phyloP scores from a whole-genome alignment of 208 protist species.

The Sergeia podlipaevii region DNA sequence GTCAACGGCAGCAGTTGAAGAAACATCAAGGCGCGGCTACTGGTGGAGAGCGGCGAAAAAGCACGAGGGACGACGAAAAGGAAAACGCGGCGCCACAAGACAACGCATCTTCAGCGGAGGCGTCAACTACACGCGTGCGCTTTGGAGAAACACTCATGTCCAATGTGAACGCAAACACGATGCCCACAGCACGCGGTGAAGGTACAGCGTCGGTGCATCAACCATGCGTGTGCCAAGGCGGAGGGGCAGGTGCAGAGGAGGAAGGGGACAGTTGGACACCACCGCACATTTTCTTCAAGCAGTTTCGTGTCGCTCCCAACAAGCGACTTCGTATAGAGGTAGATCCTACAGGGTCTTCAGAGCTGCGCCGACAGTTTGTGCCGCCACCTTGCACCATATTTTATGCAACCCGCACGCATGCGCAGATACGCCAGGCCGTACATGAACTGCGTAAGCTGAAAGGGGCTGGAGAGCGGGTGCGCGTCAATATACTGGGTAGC shows the following conservation, averaged over 20 bases:
- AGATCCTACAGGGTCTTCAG: slow-evolving; percentile 32
- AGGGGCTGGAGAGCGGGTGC: slow-evolving; percentile 16
- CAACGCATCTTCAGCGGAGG: no score
- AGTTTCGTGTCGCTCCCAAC: slow-evolving; percentile 30
- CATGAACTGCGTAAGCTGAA: slow-evolving; percentile 88
- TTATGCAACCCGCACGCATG: slow-evolving; percentile 96
- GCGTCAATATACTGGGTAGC: slow-evolving; percentile 93
- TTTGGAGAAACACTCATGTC: neutral
- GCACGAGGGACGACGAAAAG: no score
- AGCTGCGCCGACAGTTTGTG: slow-evolving; percentile 48
- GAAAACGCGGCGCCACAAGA: no score
- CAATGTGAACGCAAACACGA: neutral
- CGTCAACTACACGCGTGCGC: no score
- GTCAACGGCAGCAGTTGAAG: neutral
- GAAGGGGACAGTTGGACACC: slow-evolving; percentile 25
- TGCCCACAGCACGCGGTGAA: neutral
- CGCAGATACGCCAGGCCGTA: slow-evolving; percentile 94
- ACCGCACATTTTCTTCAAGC: slow-evolving; percentile 44
- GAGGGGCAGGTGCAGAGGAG: neutral
- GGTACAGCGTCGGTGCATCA: no score
- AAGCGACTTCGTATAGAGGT: slow-evolving; percentile 53
- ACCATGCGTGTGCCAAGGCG: neutral
- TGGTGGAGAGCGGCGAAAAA: neutral
- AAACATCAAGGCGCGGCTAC: neutral
- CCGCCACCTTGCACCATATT: slow-evolving; percentile 85